Conservation (phyloP, 345 rosid genomes). For the Eucalyptus marginata region DNA sequence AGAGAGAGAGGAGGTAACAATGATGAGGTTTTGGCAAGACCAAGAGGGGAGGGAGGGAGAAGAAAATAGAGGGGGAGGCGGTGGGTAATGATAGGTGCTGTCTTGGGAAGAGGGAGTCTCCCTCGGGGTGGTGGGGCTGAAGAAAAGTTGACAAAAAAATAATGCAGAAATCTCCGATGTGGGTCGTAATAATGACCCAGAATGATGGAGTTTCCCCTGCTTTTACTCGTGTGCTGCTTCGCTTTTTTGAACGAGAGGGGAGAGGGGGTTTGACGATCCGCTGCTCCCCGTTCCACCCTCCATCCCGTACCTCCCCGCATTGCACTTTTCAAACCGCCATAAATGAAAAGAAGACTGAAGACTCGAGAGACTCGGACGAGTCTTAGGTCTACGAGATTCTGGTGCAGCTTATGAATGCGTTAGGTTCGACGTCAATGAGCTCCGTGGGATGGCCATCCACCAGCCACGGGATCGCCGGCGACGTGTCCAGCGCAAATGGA, state of each 20-base stretch:
- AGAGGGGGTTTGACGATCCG: neutral
- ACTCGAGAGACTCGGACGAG: too few relatives aligned
- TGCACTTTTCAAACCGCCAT: neutral
- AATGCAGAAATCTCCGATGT: neutral
- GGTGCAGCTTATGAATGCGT: neutral
- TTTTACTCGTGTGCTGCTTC: neutral
- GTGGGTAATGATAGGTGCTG: neutral
- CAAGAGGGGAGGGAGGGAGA: neutral
- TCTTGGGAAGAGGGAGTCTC: neutral
- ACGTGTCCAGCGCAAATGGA: neutral
- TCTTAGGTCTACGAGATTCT: neutral
- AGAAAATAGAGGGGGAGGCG: neutral
- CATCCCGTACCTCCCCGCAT: neutral
- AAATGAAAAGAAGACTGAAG: neutral
- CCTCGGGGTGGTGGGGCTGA: neutral
- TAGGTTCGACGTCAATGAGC: neutral
- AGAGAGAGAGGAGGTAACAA: neutral
- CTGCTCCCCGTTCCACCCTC: neutral
- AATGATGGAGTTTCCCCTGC: neutral
- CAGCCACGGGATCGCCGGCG: neutral
- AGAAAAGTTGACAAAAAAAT: neutral
- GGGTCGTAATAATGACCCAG: neutral
- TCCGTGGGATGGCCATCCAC: neutral
- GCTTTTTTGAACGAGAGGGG: neutral
- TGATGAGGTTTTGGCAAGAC: neutral